phyloP scores from a whole-genome alignment of 176 grass and related monocot species.

The Juncus inflexus region DNA sequence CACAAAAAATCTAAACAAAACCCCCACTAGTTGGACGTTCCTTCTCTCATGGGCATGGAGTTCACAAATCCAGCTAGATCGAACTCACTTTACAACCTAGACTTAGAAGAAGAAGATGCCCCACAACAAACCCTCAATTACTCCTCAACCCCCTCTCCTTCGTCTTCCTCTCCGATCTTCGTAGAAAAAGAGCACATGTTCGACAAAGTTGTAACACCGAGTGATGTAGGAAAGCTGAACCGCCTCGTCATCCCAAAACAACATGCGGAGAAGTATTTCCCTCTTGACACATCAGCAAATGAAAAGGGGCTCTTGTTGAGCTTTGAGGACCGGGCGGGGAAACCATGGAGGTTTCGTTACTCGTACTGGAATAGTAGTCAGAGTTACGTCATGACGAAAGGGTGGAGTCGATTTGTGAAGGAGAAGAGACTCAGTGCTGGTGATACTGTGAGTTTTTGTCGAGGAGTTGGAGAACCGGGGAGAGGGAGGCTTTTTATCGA shows the following conservation, averaged over 20 bases:
- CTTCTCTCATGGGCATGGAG: slow-evolving; percentile 28
- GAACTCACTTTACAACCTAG: slow-evolving; percentile 19
- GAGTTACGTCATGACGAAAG: slow-evolving; percentile 99
- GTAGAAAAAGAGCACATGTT: slow-evolving; percentile 97
- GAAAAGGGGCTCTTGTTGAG: slow-evolving; percentile 71
- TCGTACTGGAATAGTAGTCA: slow-evolving; percentile 99
- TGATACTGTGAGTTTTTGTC: slow-evolving; percentile 71
- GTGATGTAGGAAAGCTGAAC: slow-evolving; percentile 96
- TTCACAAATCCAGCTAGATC: slow-evolving; percentile 31
- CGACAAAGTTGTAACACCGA: slow-evolving; percentile 92
- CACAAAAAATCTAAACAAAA: slow-evolving; percentile 1
- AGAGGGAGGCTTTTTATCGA: slow-evolving; percentile 69
- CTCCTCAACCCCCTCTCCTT: slow-evolving; percentile 19
- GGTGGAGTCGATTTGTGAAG: slow-evolving; percentile 96
- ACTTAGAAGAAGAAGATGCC: slow-evolving; percentile 21
- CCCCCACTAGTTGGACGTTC: background rate
- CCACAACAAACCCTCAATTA: slow-evolving; percentile 15
- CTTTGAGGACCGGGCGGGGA: slow-evolving; percentile 79
- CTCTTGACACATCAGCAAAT: slow-evolving; percentile 32
- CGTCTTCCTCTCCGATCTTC: slow-evolving; percentile 17
- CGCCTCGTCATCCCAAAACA: slow-evolving; percentile 94
- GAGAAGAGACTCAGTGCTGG: slow-evolving; percentile 89
- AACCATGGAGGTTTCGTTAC: slow-evolving; percentile 91
- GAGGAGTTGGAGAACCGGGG: slow-evolving; percentile 32
- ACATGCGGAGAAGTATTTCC: slow-evolving; percentile 90